phyloP scores from a whole-genome alignment of 2,329 filamentous ascomycete genomes.

The Blastomyces silverae region DNA sequence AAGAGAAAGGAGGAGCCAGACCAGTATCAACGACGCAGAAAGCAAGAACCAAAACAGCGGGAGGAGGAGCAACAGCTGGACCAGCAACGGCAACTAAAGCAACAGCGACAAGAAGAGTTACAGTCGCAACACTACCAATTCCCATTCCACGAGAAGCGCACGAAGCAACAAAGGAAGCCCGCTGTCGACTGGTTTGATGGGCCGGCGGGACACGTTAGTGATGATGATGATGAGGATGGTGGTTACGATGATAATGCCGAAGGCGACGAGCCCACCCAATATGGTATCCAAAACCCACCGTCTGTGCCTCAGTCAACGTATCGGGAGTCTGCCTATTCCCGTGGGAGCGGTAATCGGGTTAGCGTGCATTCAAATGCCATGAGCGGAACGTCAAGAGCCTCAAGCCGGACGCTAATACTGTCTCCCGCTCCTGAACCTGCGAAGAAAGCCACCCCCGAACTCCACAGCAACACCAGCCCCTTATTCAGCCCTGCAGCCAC shows the following conservation, averaged over 20 bases:
- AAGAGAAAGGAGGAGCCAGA: background rate
- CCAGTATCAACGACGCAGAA: background rate
- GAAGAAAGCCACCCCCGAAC: slow-evolving; percentile 9
- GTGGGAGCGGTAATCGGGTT: slow-evolving; percentile 12
- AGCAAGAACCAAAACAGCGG: background rate
- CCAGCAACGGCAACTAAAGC: slow-evolving; percentile 1
- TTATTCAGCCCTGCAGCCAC: slow-evolving; percentile 1
- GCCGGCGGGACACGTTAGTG: slow-evolving; percentile 29
- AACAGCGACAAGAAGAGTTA: slow-evolving; percentile 6
- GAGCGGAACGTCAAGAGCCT: slow-evolving; percentile 15
- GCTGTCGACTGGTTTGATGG: slow-evolving; percentile 32
- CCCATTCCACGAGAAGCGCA: slow-evolving; percentile 12
- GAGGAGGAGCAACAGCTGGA: background rate
- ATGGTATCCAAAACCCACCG: slow-evolving; percentile 2
- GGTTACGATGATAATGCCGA: slow-evolving; percentile 25
- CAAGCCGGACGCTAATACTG: slow-evolving; percentile 12
- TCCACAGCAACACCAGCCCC: slow-evolving; percentile 11
- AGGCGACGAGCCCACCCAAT: slow-evolving; percentile 9
- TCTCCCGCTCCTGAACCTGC: slow-evolving; percentile 12
- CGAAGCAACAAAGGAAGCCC: slow-evolving; percentile 9
- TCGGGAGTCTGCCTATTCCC: slow-evolving; percentile 11
- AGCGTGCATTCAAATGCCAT: slow-evolving; percentile 11
- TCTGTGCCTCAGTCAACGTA: slow-evolving; percentile 16
- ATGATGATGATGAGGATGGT: slow-evolving; percentile 26
- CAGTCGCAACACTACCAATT: slow-evolving; percentile 19